Base-by-base conservation (phyloP, 352 stramenopile species). In the Phytophthora sp. region DNA sequence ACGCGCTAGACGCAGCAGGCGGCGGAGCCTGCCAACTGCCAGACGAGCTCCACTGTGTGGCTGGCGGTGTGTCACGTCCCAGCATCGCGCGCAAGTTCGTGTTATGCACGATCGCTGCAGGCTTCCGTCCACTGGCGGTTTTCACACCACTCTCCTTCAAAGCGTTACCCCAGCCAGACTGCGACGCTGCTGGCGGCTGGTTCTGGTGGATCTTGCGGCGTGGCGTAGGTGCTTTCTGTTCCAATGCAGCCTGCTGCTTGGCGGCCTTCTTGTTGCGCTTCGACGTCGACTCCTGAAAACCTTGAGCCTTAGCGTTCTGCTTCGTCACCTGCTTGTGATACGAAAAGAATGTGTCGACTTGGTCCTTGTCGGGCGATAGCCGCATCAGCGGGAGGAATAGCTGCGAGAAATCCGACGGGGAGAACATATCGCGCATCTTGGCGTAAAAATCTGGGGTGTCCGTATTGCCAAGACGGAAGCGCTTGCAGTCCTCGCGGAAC, bases 381-480 rank as follows among this genome's bases (percentile, higher is more conserved):
- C 75, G 73, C 83, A 95, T 93, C 15, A 95, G 69, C 43, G 78
- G 82, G 8, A 93, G 32, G n/a, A 95, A 93, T 20, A 94, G 74
- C 59, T 85, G 74, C 34, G 81, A 69, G 56, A 95, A 95, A 18
- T 92, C 78, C 0, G 72, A 43, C 1, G 73, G 41, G 1, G 71
- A 79, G 31, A 95, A 93, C 71, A 86, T 75, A 12, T 74, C 53
- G 24, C 73, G 74, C 58, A 93, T 83, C 52, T 89, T 89, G 45
- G 65, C 57, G 54, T 95, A 95, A 32, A 95, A 95, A 12, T 74
- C 69, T 4, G 84, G 71, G n/a, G 90, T 50, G 30, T 90, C 79
- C 17, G 62, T 59, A 24, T 92, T 76, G 0, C 66, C 74, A 15
- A 81, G 24, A 3, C 84, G 85, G 52, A 89, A 95, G 18, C 80